Conservation (phyloP, 768 basidiomycete genomes). For the Hericium rajendrae region DNA sequence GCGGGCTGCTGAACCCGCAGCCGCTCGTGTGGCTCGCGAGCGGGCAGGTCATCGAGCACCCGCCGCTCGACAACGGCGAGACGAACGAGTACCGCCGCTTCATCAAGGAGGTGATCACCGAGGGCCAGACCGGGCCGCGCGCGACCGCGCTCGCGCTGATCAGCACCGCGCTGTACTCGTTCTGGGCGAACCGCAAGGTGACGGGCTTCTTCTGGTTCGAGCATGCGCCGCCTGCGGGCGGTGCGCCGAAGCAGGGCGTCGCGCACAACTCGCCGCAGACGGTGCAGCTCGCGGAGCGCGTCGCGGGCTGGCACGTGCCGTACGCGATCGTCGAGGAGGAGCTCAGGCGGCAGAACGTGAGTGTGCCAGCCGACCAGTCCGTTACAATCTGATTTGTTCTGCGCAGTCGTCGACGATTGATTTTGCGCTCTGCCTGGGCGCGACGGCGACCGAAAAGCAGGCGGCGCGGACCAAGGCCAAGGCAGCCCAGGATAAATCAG, state of each 20-base stretch:
- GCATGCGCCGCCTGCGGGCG: conserved; percentile 28
- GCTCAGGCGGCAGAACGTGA: conserved; percentile 89
- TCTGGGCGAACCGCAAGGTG: conserved; percentile 76
- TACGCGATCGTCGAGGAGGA: conserved; percentile 87
- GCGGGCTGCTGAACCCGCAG: conserved; percentile 82
- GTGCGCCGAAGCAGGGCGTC: conserved; percentile 39
- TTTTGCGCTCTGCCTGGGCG: conserved; percentile 88
- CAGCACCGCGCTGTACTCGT: conserved; percentile 65
- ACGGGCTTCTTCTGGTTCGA: conserved; percentile 72
- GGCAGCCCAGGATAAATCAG: conserved; percentile 11
- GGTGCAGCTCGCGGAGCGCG: conserved; percentile 78
- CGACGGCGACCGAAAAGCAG: conserved; percentile 71
- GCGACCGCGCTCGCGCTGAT: conserved; percentile 86
- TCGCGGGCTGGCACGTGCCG: conserved; percentile 83
- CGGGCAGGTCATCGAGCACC: conserved; percentile 75
- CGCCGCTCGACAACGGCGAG: conserved; percentile 91
- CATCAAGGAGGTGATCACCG: conserved; percentile 92
- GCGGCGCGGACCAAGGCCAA: conserved; percentile 76
- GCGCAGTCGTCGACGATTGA: conserved; percentile 92
- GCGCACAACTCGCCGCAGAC: conserved; percentile 73
- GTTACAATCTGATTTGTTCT: background rate
- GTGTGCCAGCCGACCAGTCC: conserved; percentile 20
- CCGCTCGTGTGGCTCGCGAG: conserved; percentile 91
- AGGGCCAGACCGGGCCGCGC: conserved; percentile 87
- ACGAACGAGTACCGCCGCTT: conserved; percentile 91